Conservation (phyloP, 768 basidiomycete species). For the Mycena rosella region DNA sequence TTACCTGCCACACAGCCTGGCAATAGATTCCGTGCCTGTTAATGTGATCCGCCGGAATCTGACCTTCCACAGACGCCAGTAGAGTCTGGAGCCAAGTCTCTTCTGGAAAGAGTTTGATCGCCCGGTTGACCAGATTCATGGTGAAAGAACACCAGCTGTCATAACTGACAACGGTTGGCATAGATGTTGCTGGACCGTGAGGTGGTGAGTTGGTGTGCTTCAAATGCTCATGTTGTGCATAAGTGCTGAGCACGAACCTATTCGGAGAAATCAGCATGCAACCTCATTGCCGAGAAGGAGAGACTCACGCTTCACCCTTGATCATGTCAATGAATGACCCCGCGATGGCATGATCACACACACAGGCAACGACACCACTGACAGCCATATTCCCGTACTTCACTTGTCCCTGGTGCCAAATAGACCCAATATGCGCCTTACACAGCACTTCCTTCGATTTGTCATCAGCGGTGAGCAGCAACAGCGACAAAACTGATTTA, state of each 20-base stretch:
- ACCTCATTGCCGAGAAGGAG: not conserved
- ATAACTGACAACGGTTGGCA: not conserved
- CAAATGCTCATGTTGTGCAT: too few relatives aligned
- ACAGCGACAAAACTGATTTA: too few relatives aligned
- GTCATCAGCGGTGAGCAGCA: too few relatives aligned
- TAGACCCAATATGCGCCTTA: slow-evolving; percentile 2
- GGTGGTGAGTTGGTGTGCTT: too few relatives aligned
- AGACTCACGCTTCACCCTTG: slow-evolving; percentile 22
- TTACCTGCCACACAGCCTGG: too few relatives aligned
- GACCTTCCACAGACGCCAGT: too few relatives aligned
- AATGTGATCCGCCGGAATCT: too few relatives aligned
- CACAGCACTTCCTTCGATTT: not conserved
- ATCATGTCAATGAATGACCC: slow-evolving; percentile 23
- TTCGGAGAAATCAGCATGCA: not conserved
- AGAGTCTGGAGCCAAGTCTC: slow-evolving; percentile 14
- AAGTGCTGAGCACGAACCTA: slow-evolving; percentile 1
- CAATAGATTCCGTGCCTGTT: too few relatives aligned
- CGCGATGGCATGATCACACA: slow-evolving; percentile 22
- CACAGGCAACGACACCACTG: too few relatives aligned
- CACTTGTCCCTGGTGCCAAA: too few relatives aligned
- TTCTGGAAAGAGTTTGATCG: slow-evolving; percentile 7
- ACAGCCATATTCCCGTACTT: too few relatives aligned
- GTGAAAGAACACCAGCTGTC: slow-evolving; percentile 15
- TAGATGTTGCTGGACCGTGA: too few relatives aligned
- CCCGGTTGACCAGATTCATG: not conserved